phyloP scores from a whole-genome alignment of 2,329 filamentous ascomycete genomes.

The Harringtonia aguacate region DNA sequence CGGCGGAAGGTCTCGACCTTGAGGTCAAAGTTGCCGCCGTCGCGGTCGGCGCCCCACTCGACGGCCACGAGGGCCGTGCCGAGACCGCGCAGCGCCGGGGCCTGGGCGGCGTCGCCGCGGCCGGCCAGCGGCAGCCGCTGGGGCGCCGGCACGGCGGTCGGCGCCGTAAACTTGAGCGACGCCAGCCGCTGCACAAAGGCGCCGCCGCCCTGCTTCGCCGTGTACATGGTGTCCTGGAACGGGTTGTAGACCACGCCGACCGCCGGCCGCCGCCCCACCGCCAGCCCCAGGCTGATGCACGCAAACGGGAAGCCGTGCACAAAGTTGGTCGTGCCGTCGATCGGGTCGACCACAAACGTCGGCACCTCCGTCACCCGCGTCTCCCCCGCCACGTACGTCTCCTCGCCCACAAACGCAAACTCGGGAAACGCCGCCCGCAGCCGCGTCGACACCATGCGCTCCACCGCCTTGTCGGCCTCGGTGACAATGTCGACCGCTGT shows the following conservation, averaged over 20 bases:
- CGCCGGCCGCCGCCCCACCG: constrained; percentile 47
- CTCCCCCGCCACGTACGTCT: constrained; percentile 61
- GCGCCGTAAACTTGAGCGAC: constrained; percentile 19
- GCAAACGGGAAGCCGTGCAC: constrained; percentile 66
- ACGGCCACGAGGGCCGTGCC: constrained; percentile 54
- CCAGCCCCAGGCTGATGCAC: constrained; percentile 66
- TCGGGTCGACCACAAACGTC: constrained; percentile 74
- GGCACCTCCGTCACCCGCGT: constrained; percentile 50
- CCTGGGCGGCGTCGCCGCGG: constrained; percentile 25
- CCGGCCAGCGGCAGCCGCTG: constrained; percentile 27
- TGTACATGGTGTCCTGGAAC: constrained; percentile 59
- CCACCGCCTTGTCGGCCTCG: constrained; percentile 55
- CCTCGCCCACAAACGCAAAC: constrained; percentile 61
- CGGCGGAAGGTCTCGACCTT: constrained; percentile 57
- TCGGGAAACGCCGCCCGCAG: constrained; percentile 42
- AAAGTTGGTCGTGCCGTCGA: constrained; percentile 77
- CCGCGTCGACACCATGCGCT: constrained; percentile 46
- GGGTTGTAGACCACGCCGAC: constrained; percentile 77
- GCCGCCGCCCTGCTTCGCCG: constrained; percentile 56
- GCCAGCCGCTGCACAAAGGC: constrained; percentile 43
- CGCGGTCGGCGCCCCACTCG: constrained; percentile 63
- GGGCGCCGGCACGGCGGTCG: not conserved
- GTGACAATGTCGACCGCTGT: constrained; percentile 59
- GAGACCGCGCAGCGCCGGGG: constrained; percentile 49
- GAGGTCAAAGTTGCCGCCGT: constrained; percentile 59